phyloP scores from a whole-genome alignment of 495 filamentous ascomycete genomes.

The Entonaema liquescens region DNA sequence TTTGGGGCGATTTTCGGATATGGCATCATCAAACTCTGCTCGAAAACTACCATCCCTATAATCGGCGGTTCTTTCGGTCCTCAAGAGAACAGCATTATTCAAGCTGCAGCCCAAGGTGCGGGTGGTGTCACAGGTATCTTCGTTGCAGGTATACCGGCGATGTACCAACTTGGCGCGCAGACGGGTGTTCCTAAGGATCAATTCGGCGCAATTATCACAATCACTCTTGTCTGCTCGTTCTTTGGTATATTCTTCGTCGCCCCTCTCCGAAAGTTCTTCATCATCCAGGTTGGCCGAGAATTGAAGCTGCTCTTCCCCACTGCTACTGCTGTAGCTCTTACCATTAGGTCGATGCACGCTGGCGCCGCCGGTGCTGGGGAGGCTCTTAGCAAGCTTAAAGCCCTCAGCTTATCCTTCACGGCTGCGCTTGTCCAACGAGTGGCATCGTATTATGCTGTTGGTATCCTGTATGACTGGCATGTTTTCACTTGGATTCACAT shows the following conservation, averaged over 20 bases:
- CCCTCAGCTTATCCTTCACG: slow-evolving; percentile 61
- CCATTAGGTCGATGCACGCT: slow-evolving; percentile 71
- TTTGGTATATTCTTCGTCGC: slow-evolving; percentile 75
- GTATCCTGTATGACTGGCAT: slow-evolving; percentile 75
- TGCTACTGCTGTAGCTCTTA: slow-evolving; percentile 69
- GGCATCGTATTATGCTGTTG: slow-evolving; percentile 67
- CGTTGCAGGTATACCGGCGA: slow-evolving; percentile 68
- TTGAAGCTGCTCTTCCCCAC: slow-evolving; percentile 71
- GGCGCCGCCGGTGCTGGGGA: slow-evolving; percentile 59
- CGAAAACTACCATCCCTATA: slow-evolving; percentile 62
- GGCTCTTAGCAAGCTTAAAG: slow-evolving; percentile 68
- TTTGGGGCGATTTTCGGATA: slow-evolving; percentile 73
- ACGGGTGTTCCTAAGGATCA: slow-evolving; percentile 59
- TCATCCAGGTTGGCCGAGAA: slow-evolving; percentile 70
- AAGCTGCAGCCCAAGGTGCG: slow-evolving; percentile 69
- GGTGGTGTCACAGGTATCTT: slow-evolving; percentile 72
- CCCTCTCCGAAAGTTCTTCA: slow-evolving; percentile 73
- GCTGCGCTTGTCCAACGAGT: slow-evolving; percentile 62
- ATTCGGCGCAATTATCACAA: slow-evolving; percentile 66
- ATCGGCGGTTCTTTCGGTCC: slow-evolving; percentile 70
- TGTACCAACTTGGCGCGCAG: slow-evolving; percentile 67
- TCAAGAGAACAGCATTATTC: slow-evolving; percentile 72
- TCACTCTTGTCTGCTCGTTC: slow-evolving; percentile 71
- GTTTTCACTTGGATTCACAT: slow-evolving; percentile 70
- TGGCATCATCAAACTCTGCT: slow-evolving; percentile 66